phyloP scores from a whole-genome alignment of 139 green algal genomes.

The Chlorella sp. region DNA sequence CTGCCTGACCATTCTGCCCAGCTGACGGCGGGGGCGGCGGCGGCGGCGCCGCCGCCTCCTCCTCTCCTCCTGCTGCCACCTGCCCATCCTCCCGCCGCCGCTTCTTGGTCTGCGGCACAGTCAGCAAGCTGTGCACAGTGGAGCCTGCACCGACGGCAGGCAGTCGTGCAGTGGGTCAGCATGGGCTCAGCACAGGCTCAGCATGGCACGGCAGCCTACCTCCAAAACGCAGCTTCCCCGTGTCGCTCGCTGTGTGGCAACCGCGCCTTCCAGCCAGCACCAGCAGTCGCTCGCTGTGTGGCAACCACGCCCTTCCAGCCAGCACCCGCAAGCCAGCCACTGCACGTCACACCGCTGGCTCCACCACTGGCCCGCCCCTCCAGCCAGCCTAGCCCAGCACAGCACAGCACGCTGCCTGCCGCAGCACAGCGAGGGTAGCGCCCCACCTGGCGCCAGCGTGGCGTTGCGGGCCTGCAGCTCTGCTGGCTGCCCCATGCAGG shows the following conservation, averaged over 20 bases:
- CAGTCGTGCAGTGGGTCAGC: no score
- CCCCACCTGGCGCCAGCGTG: conserved; percentile 23
- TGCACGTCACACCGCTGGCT: background rate
- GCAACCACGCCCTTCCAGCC: no score
- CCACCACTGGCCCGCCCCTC: background rate
- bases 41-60: background rate
- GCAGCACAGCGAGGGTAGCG: no score
- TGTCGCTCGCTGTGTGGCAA: background rate
- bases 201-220: background rate
- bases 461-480: conserved; percentile 33
- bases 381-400: background rate
- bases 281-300: no score
- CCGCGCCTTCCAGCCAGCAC: no score
- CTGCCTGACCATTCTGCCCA: background rate
- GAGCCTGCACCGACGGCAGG: conserved; percentile 43
- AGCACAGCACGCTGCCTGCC: background rate
- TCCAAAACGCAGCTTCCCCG: background rate
- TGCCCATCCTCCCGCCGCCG: conserved; percentile 48
- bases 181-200: background rate
- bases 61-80: background rate
- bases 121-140: conserved; percentile 56
- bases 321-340: no score
- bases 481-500: background rate
- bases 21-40: background rate
- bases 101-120: conserved; percentile 57